Conservation (phyloP, 2,329 filamentous ascomycete species). For the Exophiala spinifera region DNA sequence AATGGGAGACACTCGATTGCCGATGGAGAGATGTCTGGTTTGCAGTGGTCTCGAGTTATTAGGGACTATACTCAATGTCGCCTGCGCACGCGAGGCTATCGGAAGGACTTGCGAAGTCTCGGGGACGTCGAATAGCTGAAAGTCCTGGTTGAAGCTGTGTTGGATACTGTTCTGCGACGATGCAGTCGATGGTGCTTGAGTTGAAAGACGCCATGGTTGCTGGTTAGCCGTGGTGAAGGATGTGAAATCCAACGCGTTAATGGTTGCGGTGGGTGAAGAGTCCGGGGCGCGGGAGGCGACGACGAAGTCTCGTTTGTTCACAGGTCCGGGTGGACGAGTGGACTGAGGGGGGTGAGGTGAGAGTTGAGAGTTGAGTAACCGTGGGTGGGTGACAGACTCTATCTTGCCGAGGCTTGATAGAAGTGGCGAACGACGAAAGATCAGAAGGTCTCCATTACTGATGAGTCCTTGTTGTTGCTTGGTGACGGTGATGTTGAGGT, state of each 20-base stretch:
- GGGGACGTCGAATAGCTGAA: constrained; percentile 34
- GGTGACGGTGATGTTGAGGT: constrained; percentile 20
- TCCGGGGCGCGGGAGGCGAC: constrained; percentile 30
- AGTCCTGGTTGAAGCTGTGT: constrained; percentile 33
- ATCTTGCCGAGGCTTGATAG: constrained; percentile 34
- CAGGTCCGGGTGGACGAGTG: constrained; percentile 33
- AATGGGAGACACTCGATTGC: constrained; percentile 26
- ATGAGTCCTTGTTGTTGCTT: constrained; percentile 29
- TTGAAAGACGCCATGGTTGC: constrained; percentile 35
- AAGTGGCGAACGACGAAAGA: constrained; percentile 13
- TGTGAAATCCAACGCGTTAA: constrained; percentile 33
- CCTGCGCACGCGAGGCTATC: constrained; percentile 32
- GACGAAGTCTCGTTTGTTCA: constrained; percentile 30
- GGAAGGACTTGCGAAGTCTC: constrained; percentile 24
- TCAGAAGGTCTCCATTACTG: constrained; percentile 34
- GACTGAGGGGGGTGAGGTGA: constrained; percentile 27
- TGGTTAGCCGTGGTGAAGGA: constrained; percentile 38
- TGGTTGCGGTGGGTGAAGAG: constrained; percentile 33
- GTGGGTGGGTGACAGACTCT: constrained; percentile 20
- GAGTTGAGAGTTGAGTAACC: constrained; percentile 23
- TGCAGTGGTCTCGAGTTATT: constrained; percentile 25
- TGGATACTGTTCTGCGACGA: constrained; percentile 27
- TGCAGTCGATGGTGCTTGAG: constrained; percentile 34
- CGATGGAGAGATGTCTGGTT: constrained; percentile 28
- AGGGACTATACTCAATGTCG: constrained; percentile 34